Conservation (phyloP, 192 early-diverging fungal species). For the Dissophora ornata region DNA sequence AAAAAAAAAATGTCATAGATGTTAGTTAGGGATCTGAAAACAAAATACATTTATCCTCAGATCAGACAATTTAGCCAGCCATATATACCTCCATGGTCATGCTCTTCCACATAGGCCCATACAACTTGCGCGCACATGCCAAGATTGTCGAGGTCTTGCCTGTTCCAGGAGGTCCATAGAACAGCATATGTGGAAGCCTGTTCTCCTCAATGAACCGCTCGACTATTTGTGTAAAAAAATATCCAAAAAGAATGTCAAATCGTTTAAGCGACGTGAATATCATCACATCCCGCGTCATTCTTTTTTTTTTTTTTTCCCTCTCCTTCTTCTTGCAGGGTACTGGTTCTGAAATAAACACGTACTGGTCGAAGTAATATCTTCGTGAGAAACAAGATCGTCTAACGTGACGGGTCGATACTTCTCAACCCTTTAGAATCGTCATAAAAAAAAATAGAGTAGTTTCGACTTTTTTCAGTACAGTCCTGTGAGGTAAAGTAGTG, state of each 20-base stretch:
- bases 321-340: too few relatives aligned
- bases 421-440: slow-evolving; percentile 87
- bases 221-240: slow-evolving; percentile 56
- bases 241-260: too few relatives aligned
- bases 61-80: too few relatives aligned
- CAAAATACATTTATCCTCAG: too few relatives aligned
- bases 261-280: too few relatives aligned
- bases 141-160: slow-evolving; percentile 98
- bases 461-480: too few relatives aligned
- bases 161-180: slow-evolving; percentile 98
- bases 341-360: slow-evolving; percentile 15
- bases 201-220: slow-evolving; percentile 91
- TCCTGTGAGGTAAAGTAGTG: too few relatives aligned
- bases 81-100: slow-evolving; percentile 90
- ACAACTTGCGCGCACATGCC: slow-evolving; percentile 90
- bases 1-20: too few relatives aligned
- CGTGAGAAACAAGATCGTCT: slow-evolving; percentile 93
- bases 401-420: slow-evolving; percentile 93
- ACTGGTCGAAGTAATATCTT: slow-evolving; percentile 92
- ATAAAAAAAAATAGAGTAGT: too few relatives aligned
- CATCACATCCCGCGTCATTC: too few relatives aligned
- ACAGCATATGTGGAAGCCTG: slow-evolving; percentile 93
- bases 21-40: too few relatives aligned
- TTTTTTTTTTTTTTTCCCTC: too few relatives aligned
- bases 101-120: slow-evolving; percentile 81